Evolutionary conservation across 371 early-diverging fungal genomes (phyloP).

Genomic region (Chytridiales sp.): DNA sequence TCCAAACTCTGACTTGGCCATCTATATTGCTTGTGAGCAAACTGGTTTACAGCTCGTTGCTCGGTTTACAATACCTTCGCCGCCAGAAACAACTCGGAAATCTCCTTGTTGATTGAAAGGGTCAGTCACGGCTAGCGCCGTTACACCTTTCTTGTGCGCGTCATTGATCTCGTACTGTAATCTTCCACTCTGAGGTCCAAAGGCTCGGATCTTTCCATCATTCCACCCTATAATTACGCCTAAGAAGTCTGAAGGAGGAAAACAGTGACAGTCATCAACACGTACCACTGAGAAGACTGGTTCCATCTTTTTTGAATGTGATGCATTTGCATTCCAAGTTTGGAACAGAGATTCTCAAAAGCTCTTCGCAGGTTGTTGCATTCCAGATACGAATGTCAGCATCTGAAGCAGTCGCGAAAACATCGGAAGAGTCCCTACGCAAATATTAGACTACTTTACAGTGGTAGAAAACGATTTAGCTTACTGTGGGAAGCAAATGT

Average conservation of each 20-base stretch:
- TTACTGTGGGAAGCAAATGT: conserved; percentile 52
- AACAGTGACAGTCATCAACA: background rate
- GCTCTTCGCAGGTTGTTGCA: conserved; percentile 42
- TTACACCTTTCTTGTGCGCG: conserved; percentile 55
- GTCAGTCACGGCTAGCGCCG: conserved; percentile 52
- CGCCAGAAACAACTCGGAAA: conserved; percentile 55
- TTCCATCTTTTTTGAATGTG: conserved; percentile 54
- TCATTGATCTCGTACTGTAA: conserved; percentile 58
- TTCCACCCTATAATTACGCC: conserved; percentile 45
- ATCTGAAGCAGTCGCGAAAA: conserved; percentile 58
- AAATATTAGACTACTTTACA: conserved; percentile 10
- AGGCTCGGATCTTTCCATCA: conserved; percentile 60
- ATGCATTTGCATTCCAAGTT: conserved; percentile 59
- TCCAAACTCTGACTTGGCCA: conserved; percentile 60
- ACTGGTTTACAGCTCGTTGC: background rate
- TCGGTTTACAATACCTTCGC: conserved; percentile 38
- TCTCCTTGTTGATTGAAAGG: conserved; percentile 41
- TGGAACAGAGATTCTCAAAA: conserved; percentile 51
- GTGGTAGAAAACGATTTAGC: background rate
- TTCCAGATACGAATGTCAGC: conserved; percentile 59
- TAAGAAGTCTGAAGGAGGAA: background rate
- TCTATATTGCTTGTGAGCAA: conserved; percentile 30
- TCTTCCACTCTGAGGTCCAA: conserved; percentile 57
- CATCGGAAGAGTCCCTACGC: conserved; percentile 47
- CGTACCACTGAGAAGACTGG: conserved; percentile 46